Percentiles rank a stretch among this genome's conserved stretches.
Evolutionary conservation across 2,329 filamentous ascomycete species (phyloP).

Genomic region (Bipolaris oryzae): DNA sequence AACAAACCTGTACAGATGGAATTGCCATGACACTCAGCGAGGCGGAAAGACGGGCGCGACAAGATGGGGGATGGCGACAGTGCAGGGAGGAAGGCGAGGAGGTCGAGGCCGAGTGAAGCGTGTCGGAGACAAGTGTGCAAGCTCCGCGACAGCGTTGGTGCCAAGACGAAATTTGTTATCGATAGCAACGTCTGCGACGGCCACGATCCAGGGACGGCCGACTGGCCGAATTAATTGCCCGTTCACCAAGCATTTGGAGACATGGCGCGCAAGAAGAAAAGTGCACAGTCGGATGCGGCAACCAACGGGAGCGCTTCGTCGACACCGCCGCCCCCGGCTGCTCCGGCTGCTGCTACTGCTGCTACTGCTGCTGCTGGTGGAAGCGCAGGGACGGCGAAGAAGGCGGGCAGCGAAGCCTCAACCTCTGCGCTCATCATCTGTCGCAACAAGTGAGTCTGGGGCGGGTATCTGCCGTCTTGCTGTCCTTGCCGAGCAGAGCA

Average conservation of each 20-base stretch:
- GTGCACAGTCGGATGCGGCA: slow-evolving; percentile 28
- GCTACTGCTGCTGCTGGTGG: not conserved
- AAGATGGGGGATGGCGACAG: not conserved
- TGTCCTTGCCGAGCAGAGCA: not conserved
- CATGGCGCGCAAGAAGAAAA: slow-evolving; percentile 47
- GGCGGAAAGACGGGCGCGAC: not conserved
- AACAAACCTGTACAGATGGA: not conserved
- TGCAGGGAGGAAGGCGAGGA: not conserved
- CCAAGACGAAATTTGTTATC: slow-evolving; percentile 30
- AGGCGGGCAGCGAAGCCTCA: slow-evolving; percentile 21
- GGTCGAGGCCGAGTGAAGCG: not conserved
- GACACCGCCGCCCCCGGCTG: slow-evolving; percentile 6
- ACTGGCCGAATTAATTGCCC: slow-evolving; percentile 1
- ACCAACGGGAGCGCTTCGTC: slow-evolving; percentile 21
- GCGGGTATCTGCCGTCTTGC: slow-evolving; percentile 18
- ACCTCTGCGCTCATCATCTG: slow-evolving; percentile 48
- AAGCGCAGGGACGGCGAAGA: slow-evolving; percentile 7
- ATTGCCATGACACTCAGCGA: not conserved
- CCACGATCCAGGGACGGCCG: slow-evolving; percentile 11
- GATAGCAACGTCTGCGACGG: slow-evolving; percentile 8
- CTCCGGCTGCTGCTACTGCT: not conserved
- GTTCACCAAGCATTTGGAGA: slow-evolving; percentile 4
- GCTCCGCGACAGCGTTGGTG: slow-evolving; percentile 17
- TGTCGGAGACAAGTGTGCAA: slow-evolving; percentile 12
- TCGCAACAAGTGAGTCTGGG: slow-evolving; percentile 51